phyloP scores from a whole-genome alignment of 495 filamentous ascomycete genomes.

The Aspergillus saccharolyticus region DNA sequence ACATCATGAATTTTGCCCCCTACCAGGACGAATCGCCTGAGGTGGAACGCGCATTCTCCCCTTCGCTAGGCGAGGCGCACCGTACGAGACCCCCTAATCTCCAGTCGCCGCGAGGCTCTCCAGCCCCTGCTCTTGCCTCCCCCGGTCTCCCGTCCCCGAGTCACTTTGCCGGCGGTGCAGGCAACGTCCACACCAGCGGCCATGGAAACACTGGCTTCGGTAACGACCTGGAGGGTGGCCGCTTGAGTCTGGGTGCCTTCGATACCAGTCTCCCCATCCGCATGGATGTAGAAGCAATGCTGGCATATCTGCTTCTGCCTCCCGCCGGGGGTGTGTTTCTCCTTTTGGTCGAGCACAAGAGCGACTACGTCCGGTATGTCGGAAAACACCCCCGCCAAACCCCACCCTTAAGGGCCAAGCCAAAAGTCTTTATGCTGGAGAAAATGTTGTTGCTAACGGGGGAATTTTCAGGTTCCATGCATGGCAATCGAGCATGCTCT shows the following conservation, averaged over 20 bases:
- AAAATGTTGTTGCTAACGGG: not conserved
- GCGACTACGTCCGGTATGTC: conserved; percentile 88
- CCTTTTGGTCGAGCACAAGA: conserved; percentile 84
- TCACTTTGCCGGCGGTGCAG: conserved; percentile 31
- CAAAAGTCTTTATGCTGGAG: no score
- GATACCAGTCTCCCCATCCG: conserved; percentile 76
- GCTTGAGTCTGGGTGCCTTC: conserved; percentile 73
- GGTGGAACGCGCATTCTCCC: conserved; percentile 66
- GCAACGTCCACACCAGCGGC: conserved; percentile 17
- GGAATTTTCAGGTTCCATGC: conserved; percentile 75
- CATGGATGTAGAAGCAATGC: conserved; percentile 80
- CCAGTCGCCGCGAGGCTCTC: conserved; percentile 33
- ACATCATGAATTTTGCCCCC: conserved; percentile 84
- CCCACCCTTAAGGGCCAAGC: no score
- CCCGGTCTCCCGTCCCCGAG: conserved; percentile 39
- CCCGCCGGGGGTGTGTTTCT: conserved; percentile 82
- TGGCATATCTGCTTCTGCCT: conserved; percentile 84
- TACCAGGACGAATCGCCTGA: conserved; percentile 89
- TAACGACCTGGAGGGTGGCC: conserved; percentile 37
- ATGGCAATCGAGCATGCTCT: conserved; percentile 88
- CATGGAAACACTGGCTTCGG: conserved; percentile 33
- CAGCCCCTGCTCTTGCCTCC: conserved; percentile 28
- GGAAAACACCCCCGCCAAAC: not conserved
- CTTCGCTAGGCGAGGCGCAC: conserved; percentile 44
- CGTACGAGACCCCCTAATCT: conserved; percentile 47